Evolutionary conservation across 2,329 filamentous ascomycete species (phyloP), one percentile per base, ranked within the genome.

Genomic region (Fusarium oxysporum): DNA sequence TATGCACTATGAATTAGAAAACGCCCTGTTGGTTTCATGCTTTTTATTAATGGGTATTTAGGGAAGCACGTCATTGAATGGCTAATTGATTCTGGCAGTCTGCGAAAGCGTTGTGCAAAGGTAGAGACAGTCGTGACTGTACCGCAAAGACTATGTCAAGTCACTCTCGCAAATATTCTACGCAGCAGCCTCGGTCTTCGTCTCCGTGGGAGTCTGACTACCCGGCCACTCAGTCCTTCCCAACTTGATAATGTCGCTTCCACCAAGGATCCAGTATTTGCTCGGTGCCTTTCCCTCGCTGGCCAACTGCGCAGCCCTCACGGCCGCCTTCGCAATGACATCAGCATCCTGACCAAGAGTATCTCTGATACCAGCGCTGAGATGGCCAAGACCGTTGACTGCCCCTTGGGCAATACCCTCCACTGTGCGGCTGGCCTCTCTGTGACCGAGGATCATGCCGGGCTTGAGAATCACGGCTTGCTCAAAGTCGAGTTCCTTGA

Each of bases 391-490:
- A 19, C 84, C 84, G 6, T 83, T 85, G 2, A 92, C 88, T 43
- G 93, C 30, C 47, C 82, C 84, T 73, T 89, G 85, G 2, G 91
- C 9, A 9, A 90, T 77, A 28, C 86, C 85, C 79, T 94, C 93
- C 11, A 85, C 81, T 1, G 86, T 80, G 57, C 92, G 87, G 57
- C 85, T 85, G 66, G 91, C 86, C 76, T 92, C 87, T 62, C 95
- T 87, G 21, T 88, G 80, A 6, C 95, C 95, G 5, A 95, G 81
- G 75, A 98, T 93, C 69, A 95, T 71, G 0, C 93, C 95, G 0
- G 95, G 95, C 48, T 91, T 82, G 28, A 92, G 54, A 60, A 98
- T 92, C 62, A 97, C 88, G 8, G 91, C 92, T 73, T 93, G 90
- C 55, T 95, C 92, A 78, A 97, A 97, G 8, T 85, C 91, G 8